Percentiles rank a stretch among this genome's conserved stretches.
These are phyloP conservation scores for Cystobasidium pallidum DNA, from an alignment of 1,284 basidiomycete genomes.

Conservation along the genomic window DNA sequence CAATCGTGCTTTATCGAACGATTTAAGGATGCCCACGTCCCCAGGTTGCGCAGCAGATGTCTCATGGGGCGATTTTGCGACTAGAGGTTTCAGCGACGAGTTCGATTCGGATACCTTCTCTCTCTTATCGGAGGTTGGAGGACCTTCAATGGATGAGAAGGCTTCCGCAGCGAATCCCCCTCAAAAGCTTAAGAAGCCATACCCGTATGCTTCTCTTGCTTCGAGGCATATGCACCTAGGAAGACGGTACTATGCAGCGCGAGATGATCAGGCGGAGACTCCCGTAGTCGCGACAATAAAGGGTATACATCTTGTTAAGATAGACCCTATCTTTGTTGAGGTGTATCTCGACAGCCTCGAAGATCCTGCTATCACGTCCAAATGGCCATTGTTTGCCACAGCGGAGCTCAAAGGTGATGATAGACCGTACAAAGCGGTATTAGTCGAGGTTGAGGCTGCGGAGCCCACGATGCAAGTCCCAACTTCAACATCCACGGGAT, in stretches of 20 bases:
- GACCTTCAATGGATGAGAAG: slow-evolving; percentile 26
- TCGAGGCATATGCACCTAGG: not conserved
- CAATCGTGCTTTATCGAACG: slow-evolving; percentile 16
- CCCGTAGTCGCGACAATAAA: not conserved
- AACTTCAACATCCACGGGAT: not conserved
- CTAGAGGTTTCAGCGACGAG: slow-evolving; percentile 27
- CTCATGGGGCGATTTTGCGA: slow-evolving; percentile 38
- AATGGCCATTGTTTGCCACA: slow-evolving; percentile 39
- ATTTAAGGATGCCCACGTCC: not conserved
- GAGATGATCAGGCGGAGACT: not conserved
- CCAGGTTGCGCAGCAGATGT: not conserved
- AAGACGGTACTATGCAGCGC: not conserved
- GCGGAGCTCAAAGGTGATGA: slow-evolving; percentile 31
- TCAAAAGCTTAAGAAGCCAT: slow-evolving; percentile 35
- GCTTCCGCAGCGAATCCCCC: not conserved
- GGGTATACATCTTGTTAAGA: not conserved
- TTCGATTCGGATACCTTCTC: slow-evolving; percentile 35
- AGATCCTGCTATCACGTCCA: slow-evolving; percentile 12
- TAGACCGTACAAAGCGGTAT: slow-evolving; percentile 19
- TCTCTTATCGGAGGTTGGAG: slow-evolving; percentile 34
- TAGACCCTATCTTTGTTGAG: slow-evolving; percentile 32
- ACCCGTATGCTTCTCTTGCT: slow-evolving; percentile 19
- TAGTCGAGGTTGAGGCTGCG: slow-evolving; percentile 11
- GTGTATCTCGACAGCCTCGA: slow-evolving; percentile 36
- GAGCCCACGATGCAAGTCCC: not conserved